Base-by-base conservation (phyloP, 1,284 basidiomycete species). In the Ceratobasidium papillatum region DNA sequence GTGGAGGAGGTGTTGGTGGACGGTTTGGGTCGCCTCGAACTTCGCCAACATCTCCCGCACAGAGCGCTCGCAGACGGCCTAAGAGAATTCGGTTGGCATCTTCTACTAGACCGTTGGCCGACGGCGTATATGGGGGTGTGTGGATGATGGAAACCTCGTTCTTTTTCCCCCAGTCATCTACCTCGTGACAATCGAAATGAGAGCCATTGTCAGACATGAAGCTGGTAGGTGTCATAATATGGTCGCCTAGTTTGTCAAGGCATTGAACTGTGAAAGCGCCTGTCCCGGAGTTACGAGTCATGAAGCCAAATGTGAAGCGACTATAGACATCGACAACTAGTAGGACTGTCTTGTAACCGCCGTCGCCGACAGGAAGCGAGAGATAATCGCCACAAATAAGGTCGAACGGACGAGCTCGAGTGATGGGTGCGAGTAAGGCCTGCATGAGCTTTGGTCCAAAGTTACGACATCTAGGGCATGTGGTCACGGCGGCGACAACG, bases 181-280 rank as follows among this genome's bases (percentile, higher is more conserved):
- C 80, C 0, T 81, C 79, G 0, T 80, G 66, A 74, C 82, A 82
- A 34, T 82, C 78, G 76, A 85, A 85, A 58, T 85, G 82, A 0
- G 78, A 78, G 0, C 85, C 82, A 0, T 83, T 80, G 38, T 86
- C 83, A 0, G 81, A 77, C 82, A 84, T 83, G 76, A 85, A 79
- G 0, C 78, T 79, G 25, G 84, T 80, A 0, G 81, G 74, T 3
- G 80, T 43, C 0, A 75, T 43, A 59, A 80, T 83, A 0, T 38
- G 59, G 0, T 79, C 45, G 38, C 77, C 79, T 1, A 85, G 81
- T 0, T 76, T 5, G 0, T 65, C 25, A 0, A 84, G 77, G 0
- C 77, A 73, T 0, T 78, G 68, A 0, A 77, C 76, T 8, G 81
- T 82, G 3, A 81, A 80, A 32, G 79, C 79, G 7, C 74, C 80